A percentile compares a stretch with the other conserved stretches of the same genome.
Conservation (phyloP, 2,329 filamentous ascomycete genomes). For the Penicillium sp. region DNA sequence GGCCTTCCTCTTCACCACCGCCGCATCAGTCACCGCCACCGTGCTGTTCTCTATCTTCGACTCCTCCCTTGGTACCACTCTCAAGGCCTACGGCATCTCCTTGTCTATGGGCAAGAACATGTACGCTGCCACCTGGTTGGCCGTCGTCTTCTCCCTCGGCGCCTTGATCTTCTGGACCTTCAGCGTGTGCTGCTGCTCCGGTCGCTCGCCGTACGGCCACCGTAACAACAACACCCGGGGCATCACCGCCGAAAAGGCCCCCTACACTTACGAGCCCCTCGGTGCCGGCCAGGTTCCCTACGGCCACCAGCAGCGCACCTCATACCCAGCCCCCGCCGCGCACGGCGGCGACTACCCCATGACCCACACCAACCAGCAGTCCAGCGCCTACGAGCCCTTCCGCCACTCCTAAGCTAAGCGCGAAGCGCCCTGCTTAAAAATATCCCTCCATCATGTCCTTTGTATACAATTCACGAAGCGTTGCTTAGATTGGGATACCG, state of each 20-base stretch:
- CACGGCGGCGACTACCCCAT: conserved; percentile 29
- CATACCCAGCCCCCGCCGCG: conserved; percentile 30
- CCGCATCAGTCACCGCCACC: conserved; percentile 72
- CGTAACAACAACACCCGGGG: conserved; percentile 44
- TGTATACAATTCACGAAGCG: conserved; percentile 18
- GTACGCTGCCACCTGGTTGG: conserved; percentile 76
- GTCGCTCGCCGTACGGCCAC: conserved; percentile 55
- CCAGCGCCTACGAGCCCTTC: conserved; percentile 42
- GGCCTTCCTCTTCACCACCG: conserved; percentile 60
- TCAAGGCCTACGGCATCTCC: conserved; percentile 71
- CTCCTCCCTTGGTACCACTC: conserved; percentile 65
- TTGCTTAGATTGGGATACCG: conserved; percentile 26
- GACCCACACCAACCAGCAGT: conserved; percentile 25
- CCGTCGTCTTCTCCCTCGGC: conserved; percentile 72
- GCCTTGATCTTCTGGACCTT: conserved; percentile 88
- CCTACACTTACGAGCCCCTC: conserved; percentile 63
- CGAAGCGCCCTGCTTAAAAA: not conserved
- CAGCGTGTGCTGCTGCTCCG: conserved; percentile 88
- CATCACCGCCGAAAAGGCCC: conserved; percentile 60
- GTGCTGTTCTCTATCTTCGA: conserved; percentile 71
- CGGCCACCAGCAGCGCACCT: conserved; percentile 26
- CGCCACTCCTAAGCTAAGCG: conserved; percentile 35
- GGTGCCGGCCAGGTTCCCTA: conserved; percentile 29
- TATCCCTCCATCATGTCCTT: conserved; percentile 1
- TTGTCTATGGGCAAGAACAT: conserved; percentile 68